Conservation (phyloP, 148 eudicot species). For the Heliosperma pusillum region DNA sequence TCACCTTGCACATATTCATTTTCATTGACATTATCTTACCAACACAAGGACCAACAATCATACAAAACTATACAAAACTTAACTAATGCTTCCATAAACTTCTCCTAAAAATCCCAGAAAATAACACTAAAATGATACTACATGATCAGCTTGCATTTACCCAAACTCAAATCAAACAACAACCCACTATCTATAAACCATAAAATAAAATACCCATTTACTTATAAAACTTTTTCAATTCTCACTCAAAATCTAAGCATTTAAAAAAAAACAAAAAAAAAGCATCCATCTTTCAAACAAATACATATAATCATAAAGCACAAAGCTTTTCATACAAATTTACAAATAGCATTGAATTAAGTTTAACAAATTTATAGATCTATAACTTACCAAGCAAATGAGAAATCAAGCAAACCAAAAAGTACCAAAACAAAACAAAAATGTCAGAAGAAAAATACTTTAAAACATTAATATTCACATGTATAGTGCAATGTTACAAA, state of each 20-base stretch:
- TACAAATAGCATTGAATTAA: conserved; percentile 2
- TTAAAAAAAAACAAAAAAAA: background rate
- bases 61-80: background rate
- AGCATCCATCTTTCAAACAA: background rate
- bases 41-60: background rate
- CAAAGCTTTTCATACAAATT: background rate
- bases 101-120: background rate
- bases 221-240: background rate
- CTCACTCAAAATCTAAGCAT: background rate
- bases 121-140: too few relatives aligned
- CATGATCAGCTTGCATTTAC: background rate
- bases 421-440: background rate
- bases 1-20: background rate
- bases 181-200: background rate
- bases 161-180: conserved; percentile 12
- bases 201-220: background rate
- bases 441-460: background rate
- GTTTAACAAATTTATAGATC: conserved; percentile 30
- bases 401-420: conserved; percentile 33
- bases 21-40: background rate
- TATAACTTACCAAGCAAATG: conserved; percentile 32
- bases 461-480: background rate
- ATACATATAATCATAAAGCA: background rate
- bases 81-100: background rate
- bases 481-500: background rate